phyloP scores from a whole-genome alignment of 2,329 filamentous ascomycete genomes.

The Aspergillus awamori region DNA sequence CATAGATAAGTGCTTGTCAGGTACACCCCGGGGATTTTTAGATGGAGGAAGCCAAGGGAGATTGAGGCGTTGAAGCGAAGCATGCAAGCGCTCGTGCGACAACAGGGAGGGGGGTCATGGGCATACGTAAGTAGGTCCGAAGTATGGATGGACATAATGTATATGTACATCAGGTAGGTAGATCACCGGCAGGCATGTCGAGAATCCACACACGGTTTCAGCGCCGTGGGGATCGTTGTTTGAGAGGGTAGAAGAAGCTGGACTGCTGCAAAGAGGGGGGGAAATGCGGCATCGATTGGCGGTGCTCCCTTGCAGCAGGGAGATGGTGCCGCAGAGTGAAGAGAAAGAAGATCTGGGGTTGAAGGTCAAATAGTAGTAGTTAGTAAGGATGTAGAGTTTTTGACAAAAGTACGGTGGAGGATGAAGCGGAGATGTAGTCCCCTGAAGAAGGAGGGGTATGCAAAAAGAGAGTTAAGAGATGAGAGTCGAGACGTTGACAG shows the following conservation, averaged over 20 bases:
- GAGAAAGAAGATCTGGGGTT: background rate
- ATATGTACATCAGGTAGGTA: background rate
- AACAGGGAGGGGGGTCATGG: background rate
- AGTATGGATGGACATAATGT: background rate
- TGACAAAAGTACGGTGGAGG: background rate
- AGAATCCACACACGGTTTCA: background rate
- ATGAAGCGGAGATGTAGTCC: background rate
- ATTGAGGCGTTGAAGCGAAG: background rate
- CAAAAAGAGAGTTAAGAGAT: background rate
- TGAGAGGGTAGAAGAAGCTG: background rate
- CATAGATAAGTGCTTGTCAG: background rate
- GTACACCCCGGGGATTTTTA: background rate
- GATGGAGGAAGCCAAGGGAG: background rate
- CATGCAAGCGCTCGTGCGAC: slow-evolving; percentile 1
- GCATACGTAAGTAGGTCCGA: background rate
- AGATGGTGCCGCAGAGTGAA: background rate
- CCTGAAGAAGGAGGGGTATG: background rate
- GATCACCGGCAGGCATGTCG: background rate
- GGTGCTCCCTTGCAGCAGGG: background rate
- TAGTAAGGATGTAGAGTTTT: background rate
- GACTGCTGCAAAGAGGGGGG: background rate
- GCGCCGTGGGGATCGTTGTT: background rate
- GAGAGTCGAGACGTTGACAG: too few relatives aligned
- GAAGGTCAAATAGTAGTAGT: background rate
- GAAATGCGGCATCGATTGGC: background rate